Base-by-base conservation (phyloP, 2,329 filamentous ascomycete species). In the Ophiocordyceps australis region DNA sequence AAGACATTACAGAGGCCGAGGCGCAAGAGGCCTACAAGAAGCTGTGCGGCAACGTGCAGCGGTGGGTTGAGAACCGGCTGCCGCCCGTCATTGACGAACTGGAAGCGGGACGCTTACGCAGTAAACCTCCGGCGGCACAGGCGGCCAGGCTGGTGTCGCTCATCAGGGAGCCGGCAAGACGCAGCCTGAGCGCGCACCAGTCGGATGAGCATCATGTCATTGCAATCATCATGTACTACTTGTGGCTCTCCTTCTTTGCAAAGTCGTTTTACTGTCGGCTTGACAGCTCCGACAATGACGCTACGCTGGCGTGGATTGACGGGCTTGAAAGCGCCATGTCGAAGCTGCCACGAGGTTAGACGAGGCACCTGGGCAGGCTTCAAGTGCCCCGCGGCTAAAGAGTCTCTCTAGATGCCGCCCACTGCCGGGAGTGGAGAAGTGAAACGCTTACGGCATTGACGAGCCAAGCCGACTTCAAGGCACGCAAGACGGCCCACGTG, bases 181-280 rank as follows among this genome's bases (percentile, higher is more conserved):
- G 44, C 13, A 46, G 42, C 25, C 28, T 52, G 15, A 38, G 28
- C 14, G 31, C 43, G 14, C 38, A 40, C 12, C 35, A 45, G 26
- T 39, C 46, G 13, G 49, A 52, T 20, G 46, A 47, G 29, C 46
- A 49, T 27, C 49, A 50, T 24, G 39, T 50, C 24, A 43, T 44
- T 19, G 45, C 41, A 8, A 35, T 41, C 20, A 49, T 52, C 26
- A 49, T 51, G 47, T 47, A 51, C 32, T 51, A 49, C 29, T 36
- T 52, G 8, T 46, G 46, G 36, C 31, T 47, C 16, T 44, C 38
- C 3, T 30, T 52, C 16, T 52, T 51, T 27, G 36, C 45, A 14
- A 49, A 44, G 27, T 42, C 46, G 1, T 52, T 52, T 28, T 52
- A 52, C 34, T 45, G 44, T 26, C 47, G 49, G 7, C 31, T 52